Evolutionary conservation across 805 yeast species (phyloP), one percentile per base, ranked within the genome.

Genomic region (Isabelozyma pseudorhagii): DNA sequence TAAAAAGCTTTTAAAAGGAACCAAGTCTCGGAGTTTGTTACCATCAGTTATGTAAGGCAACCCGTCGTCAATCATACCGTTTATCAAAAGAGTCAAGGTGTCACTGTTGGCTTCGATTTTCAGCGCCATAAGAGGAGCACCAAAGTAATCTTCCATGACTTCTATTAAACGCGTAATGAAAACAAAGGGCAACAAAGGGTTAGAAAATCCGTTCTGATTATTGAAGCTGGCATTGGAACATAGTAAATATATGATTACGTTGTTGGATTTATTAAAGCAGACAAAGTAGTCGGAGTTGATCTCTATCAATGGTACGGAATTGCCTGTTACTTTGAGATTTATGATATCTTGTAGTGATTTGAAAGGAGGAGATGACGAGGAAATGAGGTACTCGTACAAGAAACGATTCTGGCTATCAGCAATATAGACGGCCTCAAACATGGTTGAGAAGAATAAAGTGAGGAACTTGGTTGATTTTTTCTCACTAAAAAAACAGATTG

Each of bases 51-150:
- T 71, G 54, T 80, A 80, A 2, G 97, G 96, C 34, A 78, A 74
- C 3, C 93, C 92, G 39, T 82, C 84, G 56, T 89, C 96, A 11
- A 91, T 61, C 82, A 89, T 81, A 60, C 88, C 94, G 59, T 83
- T 86, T 52, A 92, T 68, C 38, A 93, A 67, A 57, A 90, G 71
- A 31, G 87, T 78, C 42, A 91, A 67, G 1, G 87, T 81, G 59
- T 90, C 96, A 54, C 77, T 78, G 60, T 90, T 86, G 42, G 85
- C 79, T 47, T 80, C 84, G 9, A 94, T 68, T 55, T 84, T 86
- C 25, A 78, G 61, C 1, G 81, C 65, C 2, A 82, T 75, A 29
- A 91, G 61, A 2, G 84, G 84, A 3, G 65, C 50, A 18, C 78
- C 78, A 40, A 89, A 85, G 63, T 83, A 88, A 48, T 80, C 83